These are phyloP conservation scores for Austroboletus olivaceoglutinosus DNA, from an alignment of 1,284 basidiomycete genomes.

Conservation along the genomic window DNA sequence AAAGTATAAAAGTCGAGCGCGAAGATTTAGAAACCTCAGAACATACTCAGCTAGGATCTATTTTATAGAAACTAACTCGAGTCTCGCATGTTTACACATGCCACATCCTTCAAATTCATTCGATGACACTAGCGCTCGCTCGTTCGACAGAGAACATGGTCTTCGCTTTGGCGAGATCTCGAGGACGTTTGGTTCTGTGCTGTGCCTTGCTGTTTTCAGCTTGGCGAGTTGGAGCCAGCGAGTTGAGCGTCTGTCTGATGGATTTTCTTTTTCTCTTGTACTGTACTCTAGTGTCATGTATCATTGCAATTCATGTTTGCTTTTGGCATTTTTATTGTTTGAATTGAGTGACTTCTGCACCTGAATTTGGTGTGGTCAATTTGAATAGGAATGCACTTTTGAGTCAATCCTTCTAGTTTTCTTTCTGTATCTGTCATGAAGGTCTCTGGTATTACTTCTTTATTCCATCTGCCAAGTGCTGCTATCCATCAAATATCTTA, in stretches of 20 bases:
- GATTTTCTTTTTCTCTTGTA: conserved; percentile 35
- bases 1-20: conserved; percentile 40
- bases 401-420: no score
- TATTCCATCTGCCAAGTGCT: conserved; percentile 39
- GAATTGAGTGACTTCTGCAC: no score
- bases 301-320: no score
- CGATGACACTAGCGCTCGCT: conserved; percentile 71
- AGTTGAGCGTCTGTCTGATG: conserved; percentile 76
- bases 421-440: conserved; percentile 15
- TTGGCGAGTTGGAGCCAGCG: conserved; percentile 47
- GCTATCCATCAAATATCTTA: conserved; percentile 52
- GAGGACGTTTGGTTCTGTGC: conserved; percentile 67
- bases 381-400: no score
- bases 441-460: conserved; percentile 26
- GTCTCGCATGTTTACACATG: conserved; percentile 86
- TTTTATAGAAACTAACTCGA: conserved; percentile 87
- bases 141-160: conserved; percentile 78
- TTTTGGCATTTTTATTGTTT: no score
- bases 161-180: conserved; percentile 44
- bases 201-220: conserved; percentile 41
- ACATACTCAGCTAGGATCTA: conserved; percentile 89
- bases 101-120: conserved; percentile 78
- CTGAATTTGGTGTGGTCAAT: no score
- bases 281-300: no score
- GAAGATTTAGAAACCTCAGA: conserved; percentile 47